Evolutionary conservation across 1,284 basidiomycete genomes (phyloP).

Genomic region (Puccinia triticina): DNA sequence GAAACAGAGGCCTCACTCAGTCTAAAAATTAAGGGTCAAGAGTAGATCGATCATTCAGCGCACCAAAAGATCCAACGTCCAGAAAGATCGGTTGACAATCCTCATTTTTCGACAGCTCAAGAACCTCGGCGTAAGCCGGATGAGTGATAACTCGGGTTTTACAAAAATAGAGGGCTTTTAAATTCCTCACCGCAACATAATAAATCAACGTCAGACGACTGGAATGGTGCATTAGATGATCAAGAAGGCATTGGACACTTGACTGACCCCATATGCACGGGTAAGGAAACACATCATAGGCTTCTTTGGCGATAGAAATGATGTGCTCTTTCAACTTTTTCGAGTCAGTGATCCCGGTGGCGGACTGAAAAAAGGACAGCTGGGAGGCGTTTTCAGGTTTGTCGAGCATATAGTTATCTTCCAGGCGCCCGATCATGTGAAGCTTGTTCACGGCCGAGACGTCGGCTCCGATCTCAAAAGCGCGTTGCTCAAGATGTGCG

Average conservation of each 20-base stretch:
- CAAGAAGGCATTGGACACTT: too few species aligned
- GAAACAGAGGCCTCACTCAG: too few species aligned
- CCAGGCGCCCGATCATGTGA: conserved; percentile 38
- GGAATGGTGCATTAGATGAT: too few species aligned
- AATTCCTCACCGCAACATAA: neutral
- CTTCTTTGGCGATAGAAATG: conserved; percentile 36
- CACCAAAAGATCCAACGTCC: conserved; percentile 45
- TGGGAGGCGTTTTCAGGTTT: conserved; percentile 33
- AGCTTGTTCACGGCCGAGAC: conserved; percentile 42
- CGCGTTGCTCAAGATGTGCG: conserved; percentile 34
- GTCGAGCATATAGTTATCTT: conserved; percentile 47
- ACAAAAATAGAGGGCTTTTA: conserved; percentile 45
- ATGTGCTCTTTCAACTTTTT: conserved; percentile 18
- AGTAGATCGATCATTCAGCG: neutral
- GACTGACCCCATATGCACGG: conserved; percentile 48
- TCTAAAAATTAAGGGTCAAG: conserved; percentile 2
- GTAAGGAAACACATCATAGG: conserved; percentile 43
- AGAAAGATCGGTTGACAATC: conserved; percentile 43
- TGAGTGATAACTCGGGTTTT: conserved; percentile 34
- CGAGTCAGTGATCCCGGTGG: conserved; percentile 34
- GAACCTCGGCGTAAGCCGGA: conserved; percentile 32
- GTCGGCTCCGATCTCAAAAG: conserved; percentile 43
- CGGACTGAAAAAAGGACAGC: conserved; percentile 27
- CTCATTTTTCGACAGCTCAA: conserved; percentile 29
- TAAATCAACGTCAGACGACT: neutral